Base-by-base conservation (phyloP, 2,329 filamentous ascomycete genomes). In the Ophiostoma tasmaniense region DNA sequence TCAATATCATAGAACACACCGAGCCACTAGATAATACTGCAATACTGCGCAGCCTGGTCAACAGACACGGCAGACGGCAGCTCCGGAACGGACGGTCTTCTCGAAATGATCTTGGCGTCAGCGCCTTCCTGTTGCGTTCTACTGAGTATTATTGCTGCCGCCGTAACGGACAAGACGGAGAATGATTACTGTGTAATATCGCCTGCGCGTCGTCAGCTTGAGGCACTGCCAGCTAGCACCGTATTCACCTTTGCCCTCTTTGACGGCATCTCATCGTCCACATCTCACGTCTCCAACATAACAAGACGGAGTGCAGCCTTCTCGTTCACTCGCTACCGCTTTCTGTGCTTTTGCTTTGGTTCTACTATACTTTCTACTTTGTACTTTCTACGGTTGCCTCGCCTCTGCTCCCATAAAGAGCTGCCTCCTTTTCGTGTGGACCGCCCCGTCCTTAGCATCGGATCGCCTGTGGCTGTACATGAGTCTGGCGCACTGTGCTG, bases 361-460 rank as follows among this genome's bases (percentile, higher is more conserved):
- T n/a, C n/a, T n/a, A n/a, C n/a, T n/a, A n/a, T n/a, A n/a, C n/a
- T 52, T 28, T 28, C 8, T 52, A 17, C 20, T 25, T 55, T 13
- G n/a, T 10, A 4, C 25, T 22, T 59, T 22, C 20, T 59, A 22
- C 52, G 10, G 8, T 8, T 28, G 25, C 22, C 55, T 61, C 10
- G 42, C 42, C 42, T 45, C 50, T 55, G 25, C 52, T 59, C 52
- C 52, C 30, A 37, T 4, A 8, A 37, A 39, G 8, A 59, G 52
- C 52, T 59, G 25, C 52, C 59, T 64, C 59, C 59, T 64, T 64
- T 64, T 33, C 61, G 33, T 64, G 61, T 64, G 61, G 61, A 64
- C 33, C 61, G 61, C 61, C 61, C 61, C 28, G 20, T 37, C 20
- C 33, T 37, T 22, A 64, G 33, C 30, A 64, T 37, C 30, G 59